phyloP scores from a whole-genome alignment of 1,284 basidiomycete genomes.

The Fomes fomentarius region DNA sequence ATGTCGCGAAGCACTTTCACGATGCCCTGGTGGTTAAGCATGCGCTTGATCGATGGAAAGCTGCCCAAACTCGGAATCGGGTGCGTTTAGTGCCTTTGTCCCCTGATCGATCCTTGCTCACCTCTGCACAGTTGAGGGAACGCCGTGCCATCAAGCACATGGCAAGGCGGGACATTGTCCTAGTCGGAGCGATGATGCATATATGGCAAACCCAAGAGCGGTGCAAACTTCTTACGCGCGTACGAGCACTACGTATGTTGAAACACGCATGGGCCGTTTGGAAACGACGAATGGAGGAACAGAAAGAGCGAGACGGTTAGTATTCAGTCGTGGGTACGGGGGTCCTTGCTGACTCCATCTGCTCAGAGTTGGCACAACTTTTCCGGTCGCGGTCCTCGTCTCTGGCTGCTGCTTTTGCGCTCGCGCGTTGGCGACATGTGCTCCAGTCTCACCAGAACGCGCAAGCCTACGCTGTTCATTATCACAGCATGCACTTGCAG shows the following conservation, averaged over 20 bases:
- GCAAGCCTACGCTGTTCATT: constrained; percentile 52
- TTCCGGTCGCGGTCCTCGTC: constrained; percentile 53
- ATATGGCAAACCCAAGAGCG: constrained; percentile 78
- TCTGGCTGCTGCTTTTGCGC: constrained; percentile 39
- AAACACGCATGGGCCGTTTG: constrained; percentile 56
- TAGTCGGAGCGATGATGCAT: constrained; percentile 64
- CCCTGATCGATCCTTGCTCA: background rate
- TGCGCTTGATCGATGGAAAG: constrained; percentile 58
- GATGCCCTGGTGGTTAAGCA: constrained; percentile 48
- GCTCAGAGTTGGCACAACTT: constrained; percentile 52
- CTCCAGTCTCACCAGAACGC: constrained; percentile 54
- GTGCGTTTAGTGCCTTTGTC: constrained; percentile 40
- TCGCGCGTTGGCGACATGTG: constrained; percentile 55
- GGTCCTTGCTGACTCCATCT: background rate
- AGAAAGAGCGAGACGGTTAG: constrained; percentile 51
- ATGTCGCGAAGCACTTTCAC: constrained; percentile 47
- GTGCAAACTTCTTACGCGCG: constrained; percentile 61
- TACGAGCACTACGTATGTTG: constrained; percentile 49
- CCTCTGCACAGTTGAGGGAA: constrained; percentile 45
- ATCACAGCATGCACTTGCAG: constrained; percentile 47
- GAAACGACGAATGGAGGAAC: constrained; percentile 49
- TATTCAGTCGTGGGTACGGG: background rate
- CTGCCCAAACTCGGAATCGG: constrained; percentile 48
- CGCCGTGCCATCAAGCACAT: constrained; percentile 60
- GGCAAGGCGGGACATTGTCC: constrained; percentile 61